These are phyloP conservation scores for Hura crepitans DNA, from an alignment of 441 rosid genomes.

Conservation along the genomic window DNA sequence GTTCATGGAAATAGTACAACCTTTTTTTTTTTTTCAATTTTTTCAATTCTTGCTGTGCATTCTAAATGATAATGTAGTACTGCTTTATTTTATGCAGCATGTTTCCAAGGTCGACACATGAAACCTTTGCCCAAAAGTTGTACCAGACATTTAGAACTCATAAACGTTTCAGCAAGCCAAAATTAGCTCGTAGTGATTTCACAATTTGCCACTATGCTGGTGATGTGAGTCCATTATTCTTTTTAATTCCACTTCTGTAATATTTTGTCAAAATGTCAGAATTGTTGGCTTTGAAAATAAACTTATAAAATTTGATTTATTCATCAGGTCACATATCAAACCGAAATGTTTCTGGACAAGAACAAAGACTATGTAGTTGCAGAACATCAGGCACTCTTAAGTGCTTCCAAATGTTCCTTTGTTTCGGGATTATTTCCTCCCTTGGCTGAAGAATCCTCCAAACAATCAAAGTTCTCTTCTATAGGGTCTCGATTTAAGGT, in stretches of 20 bases:
- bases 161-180: slow-evolving; percentile 91
- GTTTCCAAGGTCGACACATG: slow-evolving; percentile 99
- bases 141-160: slow-evolving; percentile 92
- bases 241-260: slow-evolving; percentile 15
- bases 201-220: slow-evolving; percentile 98
- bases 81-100: slow-evolving; percentile 53
- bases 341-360: slow-evolving; percentile 93
- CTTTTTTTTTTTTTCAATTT: neutral
- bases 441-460: slow-evolving; percentile 73
- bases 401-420: slow-evolving; percentile 85
- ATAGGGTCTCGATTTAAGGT: slow-evolving; percentile 99
- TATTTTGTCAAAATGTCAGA: slow-evolving; percentile 8
- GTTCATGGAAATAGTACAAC: slow-evolving; percentile 13
- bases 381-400: slow-evolving; percentile 90
- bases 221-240: slow-evolving; percentile 57
- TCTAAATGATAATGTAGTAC: slow-evolving; percentile 27
- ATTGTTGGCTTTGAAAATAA: slow-evolving; percentile 16
- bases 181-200: slow-evolving; percentile 87
- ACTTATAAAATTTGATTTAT: slow-evolving; percentile 24
- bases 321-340: slow-evolving; percentile 94
- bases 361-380: slow-evolving; percentile 99
- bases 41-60: slow-evolving; percentile 15
- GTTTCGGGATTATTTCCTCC: slow-evolving; percentile 79
- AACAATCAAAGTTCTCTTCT: slow-evolving; percentile 90
- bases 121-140: slow-evolving; percentile 96